A percentile compares a stretch with the other conserved stretches of the same genome.
phyloP scores from a whole-genome alignment of 2,329 filamentous ascomycete genomes.

The Simplicillium aogashimaense region DNA sequence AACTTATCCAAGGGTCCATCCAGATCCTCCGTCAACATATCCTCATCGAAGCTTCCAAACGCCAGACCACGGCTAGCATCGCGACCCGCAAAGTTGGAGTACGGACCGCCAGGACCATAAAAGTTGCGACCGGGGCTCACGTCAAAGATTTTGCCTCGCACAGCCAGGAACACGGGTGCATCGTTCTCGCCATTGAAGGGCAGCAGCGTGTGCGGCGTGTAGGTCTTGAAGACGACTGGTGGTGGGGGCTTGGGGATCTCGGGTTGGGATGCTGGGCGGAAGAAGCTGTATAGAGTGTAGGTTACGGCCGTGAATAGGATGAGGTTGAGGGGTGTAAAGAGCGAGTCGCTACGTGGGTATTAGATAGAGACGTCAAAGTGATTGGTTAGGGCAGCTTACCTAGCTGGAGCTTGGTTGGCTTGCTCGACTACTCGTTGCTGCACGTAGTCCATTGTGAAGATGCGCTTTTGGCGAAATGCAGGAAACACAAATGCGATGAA shows the following conservation, averaged over 20 bases:
- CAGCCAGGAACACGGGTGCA: constrained; percentile 77
- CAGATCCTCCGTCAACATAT: constrained; percentile 88
- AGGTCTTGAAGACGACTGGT: constrained; percentile 54
- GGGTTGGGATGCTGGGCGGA: constrained; percentile 37
- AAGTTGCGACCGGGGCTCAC: constrained; percentile 82
- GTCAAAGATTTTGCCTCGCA: constrained; percentile 85
- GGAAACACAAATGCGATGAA: too few relatives aligned
- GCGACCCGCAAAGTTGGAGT: constrained; percentile 89
- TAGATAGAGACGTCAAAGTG: constrained; percentile 1
- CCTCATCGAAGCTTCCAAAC: constrained; percentile 84
- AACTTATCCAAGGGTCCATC: constrained; percentile 73
- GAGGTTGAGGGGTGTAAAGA: constrained; percentile 54
- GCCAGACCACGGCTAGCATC: constrained; percentile 86
- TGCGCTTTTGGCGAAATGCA: too few relatives aligned
- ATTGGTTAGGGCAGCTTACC: neutral
- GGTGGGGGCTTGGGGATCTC: constrained; percentile 42
- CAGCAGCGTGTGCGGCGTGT: constrained; percentile 72
- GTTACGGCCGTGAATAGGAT: constrained; percentile 45
- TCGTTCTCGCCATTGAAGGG: constrained; percentile 71
- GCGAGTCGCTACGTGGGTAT: constrained; percentile 22
- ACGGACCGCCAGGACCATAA: constrained; percentile 91
- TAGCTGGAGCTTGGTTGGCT: constrained; percentile 1
- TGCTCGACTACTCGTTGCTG: neutral
- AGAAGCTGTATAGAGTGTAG: constrained; percentile 48
- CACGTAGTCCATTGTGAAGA: neutral